Evolutionary conservation across 768 basidiomycete genomes (phyloP), one percentile per base, ranked within the genome.

Genomic region (Tephrocybe sp.): DNA sequence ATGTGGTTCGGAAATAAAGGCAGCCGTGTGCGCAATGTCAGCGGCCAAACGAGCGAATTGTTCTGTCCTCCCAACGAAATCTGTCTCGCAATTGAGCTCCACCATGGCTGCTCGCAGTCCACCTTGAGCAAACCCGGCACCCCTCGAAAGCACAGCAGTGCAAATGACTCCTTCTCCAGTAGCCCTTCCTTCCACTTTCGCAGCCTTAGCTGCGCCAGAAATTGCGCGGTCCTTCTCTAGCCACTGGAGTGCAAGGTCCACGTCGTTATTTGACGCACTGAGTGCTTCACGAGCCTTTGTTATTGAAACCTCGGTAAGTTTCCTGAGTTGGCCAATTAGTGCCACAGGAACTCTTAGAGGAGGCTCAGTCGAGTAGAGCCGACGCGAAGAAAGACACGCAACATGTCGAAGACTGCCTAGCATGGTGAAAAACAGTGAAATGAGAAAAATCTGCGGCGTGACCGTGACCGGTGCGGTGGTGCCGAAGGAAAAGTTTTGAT

Each of bases 31-130:
- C 14, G 92, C 88, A 58, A 97, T 86, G 59, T 91, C 85, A 34
- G 78, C 75, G 11, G 89, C 87, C 33, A 95, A 79, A 48, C 77
- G 76, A 14, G 82, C 76, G 61, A 98, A 98, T 11, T 93, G 73
- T 51, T 86, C 81, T 60, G 92, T 95, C 57, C 90, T 73, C 20
- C 85, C 91, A 24, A 98, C 95, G 65, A 97, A 98, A 72, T 98
- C 95, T 46, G 95, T 97, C 73, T 98, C 95, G 73, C 95, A 98
- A 59, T 91, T 92, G 54, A 97, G 74, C 68, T 98, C 95, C 50
- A 98, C 74, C 80, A 97, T 88, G 17, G 88, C 85, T 10, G 89
- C 93, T 32, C 90, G 81, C 30, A 90, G 69, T 33, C 80, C 76
- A 1, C 76, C 77, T 17, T 66, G 66, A 6, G 62, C 65, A 28